A percentile compares a stretch with the other conserved stretches of the same genome.
Conservation (phyloP, 2,329 filamentous ascomycete genomes). For the Claviceps capensis region DNA sequence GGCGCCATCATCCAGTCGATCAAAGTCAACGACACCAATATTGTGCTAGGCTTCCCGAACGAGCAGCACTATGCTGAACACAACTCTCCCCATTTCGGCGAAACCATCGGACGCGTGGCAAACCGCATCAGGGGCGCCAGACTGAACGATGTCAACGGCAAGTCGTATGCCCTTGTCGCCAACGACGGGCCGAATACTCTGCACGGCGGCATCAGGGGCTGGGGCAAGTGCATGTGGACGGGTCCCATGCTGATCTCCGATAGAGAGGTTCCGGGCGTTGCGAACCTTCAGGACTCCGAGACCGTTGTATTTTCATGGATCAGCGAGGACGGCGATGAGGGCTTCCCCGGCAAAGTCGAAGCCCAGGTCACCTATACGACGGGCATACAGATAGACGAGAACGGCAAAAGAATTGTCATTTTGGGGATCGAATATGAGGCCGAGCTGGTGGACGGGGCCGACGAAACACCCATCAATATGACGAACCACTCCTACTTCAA, state of each 20-base stretch:
- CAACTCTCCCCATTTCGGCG: constrained; percentile 75
- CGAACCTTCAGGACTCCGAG: constrained; percentile 45
- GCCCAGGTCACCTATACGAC: constrained; percentile 66
- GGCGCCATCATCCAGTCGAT: constrained; percentile 75
- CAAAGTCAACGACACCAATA: constrained; percentile 63
- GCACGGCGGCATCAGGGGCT: constrained; percentile 61
- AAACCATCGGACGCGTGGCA: constrained; percentile 75
- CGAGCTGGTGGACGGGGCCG: constrained; percentile 59
- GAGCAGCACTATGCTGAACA: constrained; percentile 61
- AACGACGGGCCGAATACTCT: constrained; percentile 70
- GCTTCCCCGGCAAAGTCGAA: constrained; percentile 77
- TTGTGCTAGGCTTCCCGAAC: constrained; percentile 74
- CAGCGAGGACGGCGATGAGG: constrained; percentile 74
- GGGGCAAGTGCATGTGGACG: constrained; percentile 67
- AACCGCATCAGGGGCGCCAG: constrained; percentile 67
- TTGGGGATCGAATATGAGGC: constrained; percentile 85
- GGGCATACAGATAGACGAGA: constrained; percentile 47
- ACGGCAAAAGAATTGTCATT: constrained; percentile 52
- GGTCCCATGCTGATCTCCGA: constrained; percentile 52
- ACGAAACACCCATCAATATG: constrained; percentile 86
- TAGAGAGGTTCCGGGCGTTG: constrained; percentile 33
- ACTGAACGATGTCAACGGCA: constrained; percentile 58
- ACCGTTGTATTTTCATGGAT: constrained; percentile 50
- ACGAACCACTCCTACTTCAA: constrained; percentile 89
- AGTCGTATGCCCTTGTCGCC: constrained; percentile 52